phyloP scores from a whole-genome alignment of 73 alveolate genomes.

The Blepharisma japonicum region DNA sequence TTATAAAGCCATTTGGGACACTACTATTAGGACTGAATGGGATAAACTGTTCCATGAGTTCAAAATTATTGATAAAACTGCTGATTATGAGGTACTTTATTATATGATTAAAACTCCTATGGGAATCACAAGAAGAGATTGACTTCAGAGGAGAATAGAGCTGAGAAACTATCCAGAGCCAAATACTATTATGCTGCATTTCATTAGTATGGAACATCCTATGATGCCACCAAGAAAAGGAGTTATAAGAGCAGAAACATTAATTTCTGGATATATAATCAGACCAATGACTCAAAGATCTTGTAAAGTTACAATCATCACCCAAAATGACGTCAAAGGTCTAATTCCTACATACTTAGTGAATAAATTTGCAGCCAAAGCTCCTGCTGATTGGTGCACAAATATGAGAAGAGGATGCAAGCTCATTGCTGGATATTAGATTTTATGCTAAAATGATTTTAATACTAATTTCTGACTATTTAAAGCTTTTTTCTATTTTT shows the following conservation, averaged over 20 bases:
- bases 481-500: no score
- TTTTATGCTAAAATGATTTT: no score
- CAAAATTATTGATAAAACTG: constrained; percentile 33
- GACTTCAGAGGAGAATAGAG: constrained; percentile 41
- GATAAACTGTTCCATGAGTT: constrained; percentile 40
- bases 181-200: constrained; percentile 26
- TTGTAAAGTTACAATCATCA: constrained; percentile 34
- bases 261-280: constrained; percentile 47
- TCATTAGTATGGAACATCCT: constrained; percentile 43
- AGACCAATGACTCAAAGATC: constrained; percentile 36
- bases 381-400: constrained; percentile 52
- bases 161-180: constrained; percentile 42
- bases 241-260: constrained; percentile 44
- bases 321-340: constrained; percentile 51
- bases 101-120: constrained; percentile 45
- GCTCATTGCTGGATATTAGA: background rate
- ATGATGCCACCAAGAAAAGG: constrained; percentile 37
- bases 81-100: constrained; percentile 39
- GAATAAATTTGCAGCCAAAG: constrained; percentile 46
- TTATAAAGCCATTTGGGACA: constrained; percentile 40
- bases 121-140: constrained; percentile 45
- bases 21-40: constrained; percentile 39
- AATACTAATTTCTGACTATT: no score
- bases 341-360: constrained; percentile 42
- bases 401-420: constrained; percentile 41